phyloP scores from a whole-genome alignment of 2,329 filamentous ascomycete genomes.

The Rhexocercosporidium sp. region DNA sequence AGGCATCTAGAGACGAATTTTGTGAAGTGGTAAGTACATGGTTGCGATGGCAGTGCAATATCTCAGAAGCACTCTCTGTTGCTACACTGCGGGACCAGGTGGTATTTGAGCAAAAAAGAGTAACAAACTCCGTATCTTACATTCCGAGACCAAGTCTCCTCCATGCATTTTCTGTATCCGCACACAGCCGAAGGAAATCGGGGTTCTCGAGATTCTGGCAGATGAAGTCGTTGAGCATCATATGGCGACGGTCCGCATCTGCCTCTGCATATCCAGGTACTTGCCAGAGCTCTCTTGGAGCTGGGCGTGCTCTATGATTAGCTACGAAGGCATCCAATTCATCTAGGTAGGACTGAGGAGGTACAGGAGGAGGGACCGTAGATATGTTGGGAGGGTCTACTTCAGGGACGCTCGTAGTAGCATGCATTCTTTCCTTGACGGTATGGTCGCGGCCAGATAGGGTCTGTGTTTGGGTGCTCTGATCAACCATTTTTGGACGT shows the following conservation, averaged over 20 bases:
- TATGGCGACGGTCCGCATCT: constrained; percentile 47
- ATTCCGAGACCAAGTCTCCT: constrained; percentile 44
- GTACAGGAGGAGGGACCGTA: constrained; percentile 16
- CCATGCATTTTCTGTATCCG: constrained; percentile 57
- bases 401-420: constrained; percentile 1
- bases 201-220: constrained; percentile 54
- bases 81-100: background rate
- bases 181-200: constrained; percentile 54
- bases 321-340: constrained; percentile 34
- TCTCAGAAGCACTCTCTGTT: background rate
- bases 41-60: background rate
- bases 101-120: background rate
- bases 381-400: background rate
- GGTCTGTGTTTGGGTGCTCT: constrained; percentile 40
- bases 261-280: constrained; percentile 34
- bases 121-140: background rate
- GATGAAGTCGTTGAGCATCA: constrained; percentile 55
- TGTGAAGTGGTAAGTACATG: background rate
- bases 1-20: background rate
- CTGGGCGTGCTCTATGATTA: constrained; percentile 31
- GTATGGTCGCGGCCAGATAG: constrained; percentile 30
- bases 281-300: constrained; percentile 38
- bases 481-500: constrained; percentile 39
- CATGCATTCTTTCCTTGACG: background rate
- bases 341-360: constrained; percentile 30